These are phyloP conservation scores for Suillus ampliporus DNA, from an alignment of 768 basidiomycete genomes.

Conservation along the genomic window DNA sequence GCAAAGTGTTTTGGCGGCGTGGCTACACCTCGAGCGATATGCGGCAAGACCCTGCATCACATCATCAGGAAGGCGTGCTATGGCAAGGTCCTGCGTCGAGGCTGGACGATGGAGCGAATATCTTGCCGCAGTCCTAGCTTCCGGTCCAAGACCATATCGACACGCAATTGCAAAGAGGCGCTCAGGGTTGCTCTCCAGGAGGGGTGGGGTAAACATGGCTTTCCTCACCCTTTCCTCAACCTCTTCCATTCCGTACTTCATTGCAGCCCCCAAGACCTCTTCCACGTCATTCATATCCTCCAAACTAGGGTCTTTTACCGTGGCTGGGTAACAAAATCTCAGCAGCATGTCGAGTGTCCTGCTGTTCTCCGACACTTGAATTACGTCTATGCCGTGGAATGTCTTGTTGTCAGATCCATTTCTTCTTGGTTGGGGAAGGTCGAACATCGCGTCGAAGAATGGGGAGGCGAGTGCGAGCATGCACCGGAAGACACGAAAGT, in stretches of 20 bases:
- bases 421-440: conserved; percentile 29
- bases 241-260: conserved; percentile 38
- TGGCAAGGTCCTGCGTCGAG: conserved; percentile 8
- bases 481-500: conserved; percentile 32
- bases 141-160: conserved; percentile 33
- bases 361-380: conserved; percentile 37
- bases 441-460: conserved; percentile 39
- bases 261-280: conserved; percentile 32
- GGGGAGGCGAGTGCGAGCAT: conserved; percentile 34
- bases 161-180: conserved; percentile 42
- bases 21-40: conserved; percentile 29
- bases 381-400: conserved; percentile 24
- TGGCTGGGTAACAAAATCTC: conserved; percentile 42
- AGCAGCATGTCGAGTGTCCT: conserved; percentile 35
- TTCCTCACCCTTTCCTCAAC: conserved; percentile 30
- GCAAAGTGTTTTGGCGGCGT: conserved; percentile 25
- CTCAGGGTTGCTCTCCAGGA: conserved; percentile 35
- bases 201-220: conserved; percentile 29
- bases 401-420: conserved; percentile 20
- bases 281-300: conserved; percentile 23
- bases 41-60: conserved; percentile 21
- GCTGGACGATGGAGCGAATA: conserved; percentile 28
- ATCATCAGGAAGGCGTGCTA: conserved; percentile 13
- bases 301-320: conserved; percentile 29
- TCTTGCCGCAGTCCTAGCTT: conserved; percentile 37